A percentile compares a stretch with the other conserved stretches of the same genome.
Conservation (phyloP, 495 filamentous ascomycete species). For the Cairneyella variabilis region DNA sequence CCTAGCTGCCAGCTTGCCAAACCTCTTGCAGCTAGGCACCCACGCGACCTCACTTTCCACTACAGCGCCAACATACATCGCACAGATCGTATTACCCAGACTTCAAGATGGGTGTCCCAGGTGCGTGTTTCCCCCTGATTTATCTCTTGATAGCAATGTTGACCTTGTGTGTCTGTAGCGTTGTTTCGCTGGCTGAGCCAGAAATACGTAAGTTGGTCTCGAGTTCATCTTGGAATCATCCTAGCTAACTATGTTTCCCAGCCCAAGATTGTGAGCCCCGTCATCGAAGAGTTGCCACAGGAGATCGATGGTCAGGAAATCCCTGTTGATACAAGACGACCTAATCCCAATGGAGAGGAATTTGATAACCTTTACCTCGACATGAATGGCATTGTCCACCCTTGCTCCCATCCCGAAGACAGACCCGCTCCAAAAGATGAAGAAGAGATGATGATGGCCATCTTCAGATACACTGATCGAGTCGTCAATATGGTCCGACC, state of each 20-base stretch:
- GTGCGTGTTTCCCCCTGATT: conserved; percentile 39
- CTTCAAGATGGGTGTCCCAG: conserved; percentile 81
- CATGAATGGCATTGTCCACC: conserved; percentile 99
- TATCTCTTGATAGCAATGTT: neutral
- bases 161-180: conserved; percentile 7
- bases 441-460: conserved; percentile 98
- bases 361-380: conserved; percentile 97
- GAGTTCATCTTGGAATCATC: neutral
- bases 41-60: too few relatives aligned
- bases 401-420: conserved; percentile 96
- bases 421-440: conserved; percentile 85
- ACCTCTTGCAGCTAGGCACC: too few relatives aligned
- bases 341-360: conserved; percentile 97
- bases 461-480: conserved; percentile 95
- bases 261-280: conserved; percentile 89
- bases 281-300: conserved; percentile 79
- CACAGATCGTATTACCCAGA: too few relatives aligned
- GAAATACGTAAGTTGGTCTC: conserved; percentile 56
- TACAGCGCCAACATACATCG: too few relatives aligned
- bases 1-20: too few relatives aligned
- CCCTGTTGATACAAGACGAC: conserved; percentile 75
- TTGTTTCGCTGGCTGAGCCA: conserved; percentile 74
- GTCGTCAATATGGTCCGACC: conserved; percentile 98
- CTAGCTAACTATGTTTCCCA: conserved; percentile 90
- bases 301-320: conserved; percentile 70